Base-by-base conservation (phyloP, 441 rosid species). In the Jatropha podagrica region DNA sequence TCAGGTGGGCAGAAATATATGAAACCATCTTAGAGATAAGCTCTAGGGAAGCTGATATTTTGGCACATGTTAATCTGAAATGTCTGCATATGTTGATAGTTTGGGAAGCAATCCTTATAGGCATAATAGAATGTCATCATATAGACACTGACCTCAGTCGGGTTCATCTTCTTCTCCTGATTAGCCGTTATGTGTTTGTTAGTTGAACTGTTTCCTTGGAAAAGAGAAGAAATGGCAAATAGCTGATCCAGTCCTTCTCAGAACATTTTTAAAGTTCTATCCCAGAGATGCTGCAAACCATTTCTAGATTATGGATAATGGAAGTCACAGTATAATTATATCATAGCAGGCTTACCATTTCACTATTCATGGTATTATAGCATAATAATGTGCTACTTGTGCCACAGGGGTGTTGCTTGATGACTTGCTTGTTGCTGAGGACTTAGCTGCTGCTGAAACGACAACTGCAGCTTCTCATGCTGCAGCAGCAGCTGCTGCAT, bases 351-450 rank as follows among this genome's bases (percentile, higher is more conserved):
- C 44, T 56, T 4, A 13, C 18, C 44, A 46, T 26, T 67, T 65
- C 64, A 4, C 23, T 13, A 27, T 75, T 15, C 4, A 55, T 77
- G 20, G 56, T 59, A 71, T 69, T 23, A 23, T 68, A 71, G 61
- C 44, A 18, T 81, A 64, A 63, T 77, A 27, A 48, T 60, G 48
- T 61, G 7, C 52, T 40, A 13, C 81, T 40, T 72, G 52, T 83
- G 75, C 76, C 79, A 52, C 77, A 93, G 99, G 99, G 71, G 98
- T 92, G 79, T 81, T 96, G 86, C 97, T 96, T 76, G 99, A 96
- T 89, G 99, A 96, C 86, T 85, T 96, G 67, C 92, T 96, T 85
- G 93, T 96, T 84, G 93, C 98, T 77, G 98, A 93, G 83, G 99
- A 96, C 84, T 87, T 89, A 72, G 90, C 95, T 76, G 94, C 97